phyloP scores from a whole-genome alignment of 2,329 filamentous ascomycete genomes.

The Diaporthe aspalathi region DNA sequence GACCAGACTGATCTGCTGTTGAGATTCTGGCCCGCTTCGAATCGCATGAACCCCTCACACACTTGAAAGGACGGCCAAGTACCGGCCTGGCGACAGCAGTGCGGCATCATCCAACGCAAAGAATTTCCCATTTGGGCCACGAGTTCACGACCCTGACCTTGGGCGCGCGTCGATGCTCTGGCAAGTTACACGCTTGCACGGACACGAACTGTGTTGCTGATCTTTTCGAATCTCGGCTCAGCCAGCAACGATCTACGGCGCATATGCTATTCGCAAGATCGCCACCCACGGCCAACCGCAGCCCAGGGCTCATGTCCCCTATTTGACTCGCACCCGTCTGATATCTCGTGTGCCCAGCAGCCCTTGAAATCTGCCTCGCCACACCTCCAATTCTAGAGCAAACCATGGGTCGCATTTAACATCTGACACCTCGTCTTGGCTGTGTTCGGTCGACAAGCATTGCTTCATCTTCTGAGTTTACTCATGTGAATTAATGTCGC shows the following conservation, averaged over 20 bases:
- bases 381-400: not conserved
- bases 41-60: not conserved
- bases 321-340: conserved; percentile 21
- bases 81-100: not conserved
- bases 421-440: not conserved
- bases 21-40: not conserved
- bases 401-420: not conserved
- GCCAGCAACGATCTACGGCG: conserved; percentile 6
- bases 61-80: not conserved
- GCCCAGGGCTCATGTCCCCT: not conserved
- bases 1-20: not conserved
- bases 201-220: conserved; percentile 6
- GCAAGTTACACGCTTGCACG: not conserved
- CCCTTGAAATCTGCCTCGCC: conserved; percentile 6
- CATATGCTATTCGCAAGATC: conserved; percentile 21
- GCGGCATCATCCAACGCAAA: conserved; percentile 1
- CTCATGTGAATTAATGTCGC: too few relatives aligned
- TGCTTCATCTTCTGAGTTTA: too few relatives aligned
- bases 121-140: conserved; percentile 22
- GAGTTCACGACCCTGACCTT: not conserved
- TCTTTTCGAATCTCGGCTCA: conserved; percentile 17
- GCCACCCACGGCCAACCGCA: conserved; percentile 22
- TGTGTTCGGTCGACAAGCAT: not conserved
- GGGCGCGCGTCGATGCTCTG: not conserved
- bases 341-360: conserved; percentile 4